phyloP scores from a whole-genome alignment of 2,329 filamentous ascomycete species.

The Epichloe sp. region DNA sequence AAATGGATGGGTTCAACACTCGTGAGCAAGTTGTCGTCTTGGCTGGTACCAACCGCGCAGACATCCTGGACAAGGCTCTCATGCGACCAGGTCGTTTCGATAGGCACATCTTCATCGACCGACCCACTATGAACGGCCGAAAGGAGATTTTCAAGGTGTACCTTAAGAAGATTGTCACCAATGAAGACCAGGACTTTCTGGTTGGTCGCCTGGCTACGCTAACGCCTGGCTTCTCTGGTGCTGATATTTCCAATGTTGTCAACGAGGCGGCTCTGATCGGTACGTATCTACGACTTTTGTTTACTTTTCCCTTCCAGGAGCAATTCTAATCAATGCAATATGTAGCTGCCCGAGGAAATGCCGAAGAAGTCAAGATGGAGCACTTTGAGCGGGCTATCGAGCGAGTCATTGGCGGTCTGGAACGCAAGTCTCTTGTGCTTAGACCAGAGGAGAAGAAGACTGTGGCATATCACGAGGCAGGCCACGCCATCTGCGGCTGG shows the following conservation, averaged over 20 bases:
- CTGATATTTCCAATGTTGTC: constrained; percentile 95
- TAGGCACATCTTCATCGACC: constrained; percentile 87
- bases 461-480: constrained; percentile 95
- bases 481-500: constrained; percentile 97
- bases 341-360: constrained; percentile 69
- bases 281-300: constrained; percentile 32
- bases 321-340: constrained; percentile 8
- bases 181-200: constrained; percentile 77
- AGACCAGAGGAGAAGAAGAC: constrained; percentile 89
- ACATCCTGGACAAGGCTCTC: constrained; percentile 86
- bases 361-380: constrained; percentile 67
- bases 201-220: constrained; percentile 81
- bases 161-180: constrained; percentile 84
- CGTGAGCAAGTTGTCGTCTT: constrained; percentile 92
- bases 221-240: constrained; percentile 92
- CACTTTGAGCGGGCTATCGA: constrained; percentile 98
- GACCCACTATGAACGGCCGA: constrained; percentile 90
- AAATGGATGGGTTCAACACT: constrained; percentile 99
- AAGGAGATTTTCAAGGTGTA: constrained; percentile 96
- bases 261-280: constrained; percentile 95
- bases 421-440: constrained; percentile 93
- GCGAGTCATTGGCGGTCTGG: constrained; percentile 87
- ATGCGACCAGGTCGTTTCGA: constrained; percentile 97
- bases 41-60: constrained; percentile 89
- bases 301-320: constrained; percentile 16